Evolutionary conservation across 495 filamentous ascomycete genomes (phyloP).

Genomic region (Tirmania nivea): DNA sequence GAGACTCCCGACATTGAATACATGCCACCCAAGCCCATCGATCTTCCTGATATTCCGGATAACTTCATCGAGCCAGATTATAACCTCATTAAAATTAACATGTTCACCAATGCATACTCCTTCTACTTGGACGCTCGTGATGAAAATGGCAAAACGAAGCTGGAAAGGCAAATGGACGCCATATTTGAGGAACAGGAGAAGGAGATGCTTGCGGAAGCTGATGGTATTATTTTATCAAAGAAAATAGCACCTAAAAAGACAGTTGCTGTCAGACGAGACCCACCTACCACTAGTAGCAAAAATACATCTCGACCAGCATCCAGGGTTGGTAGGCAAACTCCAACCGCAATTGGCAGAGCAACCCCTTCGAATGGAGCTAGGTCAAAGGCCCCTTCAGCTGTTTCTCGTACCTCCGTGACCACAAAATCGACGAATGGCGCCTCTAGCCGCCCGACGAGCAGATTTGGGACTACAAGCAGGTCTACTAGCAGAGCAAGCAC

Average conservation of each 20-base stretch:
- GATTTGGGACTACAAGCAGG: slow-evolving; percentile 4
- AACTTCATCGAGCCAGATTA: slow-evolving; percentile 40
- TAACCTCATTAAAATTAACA: slow-evolving; percentile 29
- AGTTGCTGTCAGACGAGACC: neutral
- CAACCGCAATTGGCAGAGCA: neutral
- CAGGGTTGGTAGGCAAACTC: neutral
- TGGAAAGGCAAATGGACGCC: slow-evolving; percentile 28
- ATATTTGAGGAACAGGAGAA: slow-evolving; percentile 32
- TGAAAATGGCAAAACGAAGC: slow-evolving; percentile 41
- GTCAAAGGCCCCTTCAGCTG: neutral
- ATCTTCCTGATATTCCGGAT: slow-evolving; percentile 55
- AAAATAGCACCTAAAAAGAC: neutral
- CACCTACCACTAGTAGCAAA: neutral
- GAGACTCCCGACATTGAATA: slow-evolving; percentile 55
- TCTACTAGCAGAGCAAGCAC: neutral
- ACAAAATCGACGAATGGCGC: neutral
- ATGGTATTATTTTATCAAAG: slow-evolving; percentile 6
- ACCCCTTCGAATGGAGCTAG: neutral
- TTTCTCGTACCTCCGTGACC: neutral
- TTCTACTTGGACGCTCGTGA: slow-evolving; percentile 43
- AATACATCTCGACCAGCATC: neutral
- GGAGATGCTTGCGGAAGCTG: slow-evolving; percentile 16
- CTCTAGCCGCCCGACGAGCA: slow-evolving; percentile 9
- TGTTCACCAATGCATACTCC: slow-evolving; percentile 45
- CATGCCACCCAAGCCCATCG: slow-evolving; percentile 45